phyloP scores from a whole-genome alignment of 2,329 filamentous ascomycete species.

The Xylariaceae sp. region DNA sequence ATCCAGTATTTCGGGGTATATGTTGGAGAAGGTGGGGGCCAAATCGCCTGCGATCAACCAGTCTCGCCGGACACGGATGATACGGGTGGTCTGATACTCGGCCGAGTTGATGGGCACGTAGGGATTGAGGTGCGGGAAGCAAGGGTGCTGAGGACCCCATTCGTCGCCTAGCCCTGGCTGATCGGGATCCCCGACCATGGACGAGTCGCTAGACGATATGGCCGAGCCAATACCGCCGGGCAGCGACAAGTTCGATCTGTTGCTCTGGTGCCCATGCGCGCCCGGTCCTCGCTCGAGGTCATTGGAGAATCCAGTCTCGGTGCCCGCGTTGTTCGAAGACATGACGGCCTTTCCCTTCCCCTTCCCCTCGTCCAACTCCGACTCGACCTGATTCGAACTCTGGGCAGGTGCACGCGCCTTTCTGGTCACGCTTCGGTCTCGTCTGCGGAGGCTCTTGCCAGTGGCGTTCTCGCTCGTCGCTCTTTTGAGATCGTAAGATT shows the following conservation, averaged over 20 bases:
- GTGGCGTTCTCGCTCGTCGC: constrained; percentile 17
- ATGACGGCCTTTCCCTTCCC: constrained; percentile 48
- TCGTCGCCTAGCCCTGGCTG: constrained; percentile 65
- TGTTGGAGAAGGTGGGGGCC: constrained; percentile 86
- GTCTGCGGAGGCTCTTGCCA: constrained; percentile 23
- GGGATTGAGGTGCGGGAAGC: constrained; percentile 87
- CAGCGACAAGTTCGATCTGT: constrained; percentile 42
- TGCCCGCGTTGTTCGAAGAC: constrained; percentile 34
- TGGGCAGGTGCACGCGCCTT: constrained; percentile 19
- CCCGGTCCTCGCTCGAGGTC: constrained; percentile 53
- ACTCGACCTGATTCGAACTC: constrained; percentile 16
- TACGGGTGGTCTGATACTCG: constrained; percentile 71
- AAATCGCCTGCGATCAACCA: constrained; percentile 88
- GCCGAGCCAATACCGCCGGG: constrained; percentile 48
- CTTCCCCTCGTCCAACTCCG: constrained; percentile 40
- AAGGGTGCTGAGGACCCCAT: constrained; percentile 93
- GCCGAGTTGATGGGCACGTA: constrained; percentile 76
- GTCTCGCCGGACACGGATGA: constrained; percentile 87
- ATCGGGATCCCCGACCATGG: constrained; percentile 57
- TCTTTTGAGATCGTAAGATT: constrained; percentile 48
- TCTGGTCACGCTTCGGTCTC: constrained; percentile 29
- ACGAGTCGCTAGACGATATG: constrained; percentile 52
- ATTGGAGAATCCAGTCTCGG: constrained; percentile 37
- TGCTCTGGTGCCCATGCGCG: constrained; percentile 36
- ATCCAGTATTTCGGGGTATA: constrained; percentile 94